A percentile compares a stretch with the other conserved stretches of the same genome.
These are phyloP conservation scores for Sphaceloma murrayae DNA, from an alignment of 2,329 filamentous ascomycete species.

Conservation along the genomic window DNA sequence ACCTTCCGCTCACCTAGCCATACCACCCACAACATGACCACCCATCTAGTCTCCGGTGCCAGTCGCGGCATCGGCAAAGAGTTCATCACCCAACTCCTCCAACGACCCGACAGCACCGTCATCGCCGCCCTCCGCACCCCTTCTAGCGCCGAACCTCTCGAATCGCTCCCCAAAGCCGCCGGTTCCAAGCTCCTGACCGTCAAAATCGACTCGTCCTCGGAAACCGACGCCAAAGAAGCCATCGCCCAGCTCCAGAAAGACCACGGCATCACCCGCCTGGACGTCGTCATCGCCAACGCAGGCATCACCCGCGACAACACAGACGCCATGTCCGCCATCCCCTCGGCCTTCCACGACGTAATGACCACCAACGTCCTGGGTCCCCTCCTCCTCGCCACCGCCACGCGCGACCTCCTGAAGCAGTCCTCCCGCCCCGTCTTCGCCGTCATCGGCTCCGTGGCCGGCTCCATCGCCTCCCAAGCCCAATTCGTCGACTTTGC, in stretches of 20 bases:
- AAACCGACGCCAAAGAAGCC: conserved; percentile 28
- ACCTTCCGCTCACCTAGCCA: too few relatives aligned
- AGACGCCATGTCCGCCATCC: conserved; percentile 19
- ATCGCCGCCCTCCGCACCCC: conserved; percentile 37
- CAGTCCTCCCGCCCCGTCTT: conserved; percentile 29
- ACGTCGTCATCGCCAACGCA: conserved; percentile 22
- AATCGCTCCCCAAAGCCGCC: conserved; percentile 29
- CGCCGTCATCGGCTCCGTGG: conserved; percentile 27
- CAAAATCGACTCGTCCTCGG: conserved; percentile 33
- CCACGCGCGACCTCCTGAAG: conserved; percentile 33
- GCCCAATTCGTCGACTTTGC: conserved; percentile 1
- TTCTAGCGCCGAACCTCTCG: conserved; percentile 41
- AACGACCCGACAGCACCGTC: conserved; percentile 16
- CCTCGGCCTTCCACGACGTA: conserved; percentile 25
- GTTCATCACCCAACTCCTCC: conserved; percentile 14
- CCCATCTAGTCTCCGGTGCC: conserved; percentile 17
- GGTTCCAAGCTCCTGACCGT: conserved; percentile 34
- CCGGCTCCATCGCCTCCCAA: not conserved
- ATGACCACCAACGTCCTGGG: conserved; percentile 33
- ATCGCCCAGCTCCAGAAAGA: conserved; percentile 24
- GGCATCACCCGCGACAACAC: conserved; percentile 19
- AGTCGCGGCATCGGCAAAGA: conserved; percentile 16
- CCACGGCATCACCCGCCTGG: conserved; percentile 23
- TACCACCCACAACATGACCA: conserved; percentile 1
- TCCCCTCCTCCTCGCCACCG: conserved; percentile 38